Percentiles rank a stretch among this genome's conserved stretches.
phyloP scores from a whole-genome alignment of 2,329 filamentous ascomycete genomes.

The Sordariomycetes sp. region DNA sequence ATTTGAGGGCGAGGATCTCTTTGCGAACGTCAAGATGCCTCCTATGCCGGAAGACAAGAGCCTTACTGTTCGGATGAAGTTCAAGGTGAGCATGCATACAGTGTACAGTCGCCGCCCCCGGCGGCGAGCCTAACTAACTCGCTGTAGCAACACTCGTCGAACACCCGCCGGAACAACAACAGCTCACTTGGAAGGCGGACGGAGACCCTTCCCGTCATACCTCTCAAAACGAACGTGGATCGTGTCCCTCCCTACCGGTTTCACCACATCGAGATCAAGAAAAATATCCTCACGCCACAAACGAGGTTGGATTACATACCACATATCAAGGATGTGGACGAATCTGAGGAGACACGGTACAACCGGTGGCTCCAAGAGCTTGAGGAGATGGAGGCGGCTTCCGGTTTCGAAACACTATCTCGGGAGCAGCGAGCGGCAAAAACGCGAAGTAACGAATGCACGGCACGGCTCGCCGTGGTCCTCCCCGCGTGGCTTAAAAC shows the following conservation, averaged over 20 bases:
- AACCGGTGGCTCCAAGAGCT: slow-evolving; percentile 43
- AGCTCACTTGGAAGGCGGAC: slow-evolving; percentile 16
- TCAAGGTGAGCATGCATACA: slow-evolving; percentile 26
- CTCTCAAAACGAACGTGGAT: slow-evolving; percentile 34
- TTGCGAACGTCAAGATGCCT: slow-evolving; percentile 26
- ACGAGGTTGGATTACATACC: slow-evolving; percentile 48
- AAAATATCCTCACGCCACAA: slow-evolving; percentile 45
- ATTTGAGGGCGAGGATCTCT: slow-evolving; percentile 29
- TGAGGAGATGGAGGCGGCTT: slow-evolving; percentile 42
- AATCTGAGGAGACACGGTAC: slow-evolving; percentile 41
- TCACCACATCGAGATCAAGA: slow-evolving; percentile 45
- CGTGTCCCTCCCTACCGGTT: slow-evolving; percentile 45
- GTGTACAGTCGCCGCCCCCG: neutral
- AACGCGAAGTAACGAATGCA: slow-evolving; percentile 36
- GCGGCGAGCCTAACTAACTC: neutral
- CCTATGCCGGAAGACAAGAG: slow-evolving; percentile 20
- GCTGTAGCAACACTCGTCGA: slow-evolving; percentile 26
- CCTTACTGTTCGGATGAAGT: slow-evolving; percentile 32
- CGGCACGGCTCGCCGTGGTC: slow-evolving; percentile 36
- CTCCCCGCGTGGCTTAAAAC: slow-evolving; percentile 38
- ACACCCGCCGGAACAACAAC: slow-evolving; percentile 25
- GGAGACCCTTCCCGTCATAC: slow-evolving; percentile 22
- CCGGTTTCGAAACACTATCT: slow-evolving; percentile 40
- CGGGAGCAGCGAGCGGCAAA: slow-evolving; percentile 34
- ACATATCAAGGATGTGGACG: slow-evolving; percentile 42